Evolutionary conservation across 495 filamentous ascomycete genomes (phyloP).

Genomic region (Talaromyces nanjingensis): DNA sequence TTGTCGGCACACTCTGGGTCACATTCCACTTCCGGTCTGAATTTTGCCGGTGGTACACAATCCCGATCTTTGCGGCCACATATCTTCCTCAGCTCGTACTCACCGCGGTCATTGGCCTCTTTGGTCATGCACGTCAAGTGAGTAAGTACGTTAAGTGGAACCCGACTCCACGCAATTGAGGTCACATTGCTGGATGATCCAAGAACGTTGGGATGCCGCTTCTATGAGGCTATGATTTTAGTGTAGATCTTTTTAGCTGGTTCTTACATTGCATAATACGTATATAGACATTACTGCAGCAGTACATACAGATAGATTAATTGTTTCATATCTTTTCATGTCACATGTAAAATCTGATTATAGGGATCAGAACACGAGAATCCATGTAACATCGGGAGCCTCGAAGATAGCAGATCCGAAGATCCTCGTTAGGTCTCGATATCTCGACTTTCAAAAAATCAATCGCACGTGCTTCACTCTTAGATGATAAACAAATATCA

Average conservation of each 20-base stretch:
- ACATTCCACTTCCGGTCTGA: conserved; percentile 23
- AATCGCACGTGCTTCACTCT: not conserved
- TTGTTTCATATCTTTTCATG: not conserved
- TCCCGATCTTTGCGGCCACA: conserved; percentile 20
- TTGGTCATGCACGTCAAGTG: conserved; percentile 27
- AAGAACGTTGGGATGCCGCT: not conserved
- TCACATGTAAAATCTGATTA: not conserved
- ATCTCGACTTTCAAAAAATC: not conserved
- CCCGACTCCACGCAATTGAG: conserved; percentile 22
- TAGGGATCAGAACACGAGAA: not conserved
- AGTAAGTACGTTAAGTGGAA: conserved; percentile 28
- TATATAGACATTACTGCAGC: not conserved
- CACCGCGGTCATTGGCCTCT: conserved; percentile 23
- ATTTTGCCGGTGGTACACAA: conserved; percentile 18
- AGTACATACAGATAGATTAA: not conserved
- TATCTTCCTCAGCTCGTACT: conserved; percentile 27
- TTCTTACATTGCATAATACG: not conserved
- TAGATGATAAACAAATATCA: not conserved
- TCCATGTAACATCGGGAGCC: not conserved
- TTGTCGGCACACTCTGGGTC: conserved; percentile 23
- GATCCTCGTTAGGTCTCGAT: not conserved
- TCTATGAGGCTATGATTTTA: not conserved
- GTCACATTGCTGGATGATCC: not conserved
- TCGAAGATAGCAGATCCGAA: not conserved
- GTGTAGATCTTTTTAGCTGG: not conserved